phyloP scores from a whole-genome alignment of 768 basidiomycete genomes.

The Hemileccinum impolitum region DNA sequence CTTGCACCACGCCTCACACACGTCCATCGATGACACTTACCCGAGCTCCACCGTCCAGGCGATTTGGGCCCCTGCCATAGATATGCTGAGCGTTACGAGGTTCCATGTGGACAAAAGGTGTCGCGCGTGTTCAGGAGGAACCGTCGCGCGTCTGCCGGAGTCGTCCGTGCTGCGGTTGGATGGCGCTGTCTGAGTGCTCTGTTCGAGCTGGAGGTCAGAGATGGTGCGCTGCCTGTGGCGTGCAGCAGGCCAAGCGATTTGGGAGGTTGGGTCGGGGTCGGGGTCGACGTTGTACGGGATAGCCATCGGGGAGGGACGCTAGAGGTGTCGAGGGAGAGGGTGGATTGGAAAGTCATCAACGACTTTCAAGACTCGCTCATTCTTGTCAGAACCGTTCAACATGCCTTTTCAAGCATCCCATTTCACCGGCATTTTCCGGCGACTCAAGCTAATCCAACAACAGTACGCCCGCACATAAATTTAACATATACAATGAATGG shows the following conservation, averaged over 20 bases:
- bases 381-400: neutral
- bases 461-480: neutral
- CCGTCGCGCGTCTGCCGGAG: constrained; percentile 19
- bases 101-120: constrained; percentile 52
- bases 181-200: constrained; percentile 14
- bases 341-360: constrained; percentile 13
- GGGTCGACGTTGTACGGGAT: constrained; percentile 48
- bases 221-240: constrained; percentile 31
- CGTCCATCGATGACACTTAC: constrained; percentile 41
- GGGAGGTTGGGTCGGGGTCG: constrained; percentile 76
- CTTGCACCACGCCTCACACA: neutral
- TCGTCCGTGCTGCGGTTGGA: constrained; percentile 34
- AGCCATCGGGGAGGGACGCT: constrained; percentile 42
- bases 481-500: constrained; percentile 18
- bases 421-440: constrained; percentile 26
- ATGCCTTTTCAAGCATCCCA: constrained; percentile 8
- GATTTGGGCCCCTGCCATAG: constrained; percentile 93
- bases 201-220: constrained; percentile 22
- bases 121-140: constrained; percentile 22
- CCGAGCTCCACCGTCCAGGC: constrained; percentile 96
- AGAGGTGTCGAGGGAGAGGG: neutral
- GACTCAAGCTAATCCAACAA: neutral
- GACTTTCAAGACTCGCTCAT: neutral
- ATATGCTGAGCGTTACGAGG: constrained; percentile 78
- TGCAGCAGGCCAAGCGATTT: constrained; percentile 70